Evolutionary conservation across 2,329 filamentous ascomycete species (phyloP).

Genomic region (Aspergillus viridinutans): DNA sequence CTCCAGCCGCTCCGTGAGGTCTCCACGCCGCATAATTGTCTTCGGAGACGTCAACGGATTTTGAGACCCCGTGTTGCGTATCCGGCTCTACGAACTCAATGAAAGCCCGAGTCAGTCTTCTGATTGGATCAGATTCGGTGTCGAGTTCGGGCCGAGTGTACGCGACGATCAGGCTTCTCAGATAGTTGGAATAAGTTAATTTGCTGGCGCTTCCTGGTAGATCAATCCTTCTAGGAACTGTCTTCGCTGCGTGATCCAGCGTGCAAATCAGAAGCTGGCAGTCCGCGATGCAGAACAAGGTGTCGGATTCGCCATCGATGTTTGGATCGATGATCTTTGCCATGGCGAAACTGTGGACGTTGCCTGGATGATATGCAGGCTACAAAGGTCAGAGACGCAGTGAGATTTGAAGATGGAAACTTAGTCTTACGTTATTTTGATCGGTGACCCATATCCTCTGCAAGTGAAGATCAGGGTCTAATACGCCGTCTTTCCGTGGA

Average conservation of each 20-base stretch:
- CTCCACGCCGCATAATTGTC: constrained; percentile 17
- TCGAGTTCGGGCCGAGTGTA: constrained; percentile 32
- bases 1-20: constrained; percentile 33
- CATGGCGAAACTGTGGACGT: constrained; percentile 33
- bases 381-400: constrained; percentile 18
- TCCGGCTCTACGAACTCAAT: constrained; percentile 40
- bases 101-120: constrained; percentile 29
- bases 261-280: constrained; percentile 47
- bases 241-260: constrained; percentile 39
- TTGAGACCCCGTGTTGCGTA: constrained; percentile 19
- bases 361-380: constrained; percentile 36
- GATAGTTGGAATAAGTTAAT: constrained; percentile 43
- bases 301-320: constrained; percentile 32
- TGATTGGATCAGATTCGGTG: constrained; percentile 24
- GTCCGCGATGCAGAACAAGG: constrained; percentile 47
- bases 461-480: constrained; percentile 27
- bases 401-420: background rate
- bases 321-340: constrained; percentile 24
- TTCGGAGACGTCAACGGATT: constrained; percentile 4
- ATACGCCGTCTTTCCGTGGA: constrained; percentile 16
- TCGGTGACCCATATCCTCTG: constrained; percentile 40
- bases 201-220: constrained; percentile 41
- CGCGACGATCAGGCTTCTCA: constrained; percentile 49
- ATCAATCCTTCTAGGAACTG: constrained; percentile 38
- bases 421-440: constrained; percentile 36